Evolutionary conservation across 495 filamentous ascomycete species (phyloP), one percentile per base, ranked within the genome.

Genomic region (Hyaloscypha hepaticicola): DNA sequence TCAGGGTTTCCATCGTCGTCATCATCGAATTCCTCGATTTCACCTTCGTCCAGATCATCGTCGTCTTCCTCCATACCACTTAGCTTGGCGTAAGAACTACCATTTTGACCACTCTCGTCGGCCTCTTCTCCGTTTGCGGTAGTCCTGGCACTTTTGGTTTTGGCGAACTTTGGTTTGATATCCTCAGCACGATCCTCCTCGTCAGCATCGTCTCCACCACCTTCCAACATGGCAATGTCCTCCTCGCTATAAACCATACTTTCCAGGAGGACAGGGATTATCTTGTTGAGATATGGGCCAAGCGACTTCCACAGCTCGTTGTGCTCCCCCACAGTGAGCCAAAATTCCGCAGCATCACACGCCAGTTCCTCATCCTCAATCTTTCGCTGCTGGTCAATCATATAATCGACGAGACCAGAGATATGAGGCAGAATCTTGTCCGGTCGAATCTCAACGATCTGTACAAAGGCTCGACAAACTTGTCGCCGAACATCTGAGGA

Each of bases 211-310:
- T 96, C 91, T 29, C 86, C 88, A 8, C 89, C 90, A 38, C 85
- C 90, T 65, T 91, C 92, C 27, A 98, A 77, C 26, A 91, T 81
- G 55, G 90, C 83, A 58, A 96, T 92, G 65, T 98, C 96, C 61
- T 98, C 95, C 65, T 96, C 90, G 69, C 90, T 88, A 69, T 98
- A 99, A 19, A 98, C 87, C 95, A 99, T 99, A 71, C 91, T 94
- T 64, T 94, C 87, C 2, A 99, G 84, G 50, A 99, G 77, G 19
- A 97, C 89, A 0, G 95, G 94, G 21, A 99, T 87, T 55, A 99
- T 92, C 73, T 91, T 91, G 61, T 83, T 76, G 66, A 99, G 85
- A 72, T 89, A 90, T 1, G 91, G 92, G 6, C 80, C 87, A 22
- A 99, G 76, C 0, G 84, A 80, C 45, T 84, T 81, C 74, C 90